These are phyloP conservation scores for Cryphonectria radicalis DNA, from an alignment of 2,329 filamentous ascomycete species.

Conservation along the genomic window DNA sequence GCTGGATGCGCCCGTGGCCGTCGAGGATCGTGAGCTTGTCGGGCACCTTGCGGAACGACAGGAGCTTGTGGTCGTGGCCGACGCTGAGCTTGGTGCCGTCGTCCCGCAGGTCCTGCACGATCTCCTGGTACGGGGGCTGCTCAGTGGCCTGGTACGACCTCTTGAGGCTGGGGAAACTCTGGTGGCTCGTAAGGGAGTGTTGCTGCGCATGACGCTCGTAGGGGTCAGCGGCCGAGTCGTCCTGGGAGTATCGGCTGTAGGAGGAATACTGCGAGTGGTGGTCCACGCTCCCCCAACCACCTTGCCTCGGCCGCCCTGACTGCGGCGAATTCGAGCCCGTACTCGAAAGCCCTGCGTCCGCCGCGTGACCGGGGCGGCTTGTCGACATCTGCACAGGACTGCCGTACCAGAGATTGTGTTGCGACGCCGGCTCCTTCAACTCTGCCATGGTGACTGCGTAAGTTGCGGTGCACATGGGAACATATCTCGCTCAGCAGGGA, in stretches of 20 bases:
- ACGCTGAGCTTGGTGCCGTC: slow-evolving; percentile 61
- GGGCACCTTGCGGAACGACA: slow-evolving; percentile 60
- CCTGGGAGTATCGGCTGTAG: slow-evolving; percentile 59
- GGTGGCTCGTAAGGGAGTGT: slow-evolving; percentile 51
- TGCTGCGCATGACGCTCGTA: slow-evolving; percentile 59
- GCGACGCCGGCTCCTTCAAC: slow-evolving; percentile 60
- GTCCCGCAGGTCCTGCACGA: slow-evolving; percentile 63
- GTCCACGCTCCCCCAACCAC: slow-evolving; percentile 46
- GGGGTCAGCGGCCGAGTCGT: slow-evolving; percentile 50
- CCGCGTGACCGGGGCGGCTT: slow-evolving; percentile 52
- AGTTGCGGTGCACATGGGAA: slow-evolving; percentile 65
- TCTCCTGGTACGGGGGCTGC: slow-evolving; percentile 61
- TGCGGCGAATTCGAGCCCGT: slow-evolving; percentile 52
- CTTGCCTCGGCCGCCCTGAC: slow-evolving; percentile 54
- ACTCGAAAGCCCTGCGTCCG: slow-evolving; percentile 55
- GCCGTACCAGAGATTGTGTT: slow-evolving; percentile 63
- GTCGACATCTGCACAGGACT: slow-evolving; percentile 57
- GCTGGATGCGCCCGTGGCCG: slow-evolving; percentile 62
- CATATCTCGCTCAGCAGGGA: slow-evolving; percentile 46
- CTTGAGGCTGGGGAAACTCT: slow-evolving; percentile 61
- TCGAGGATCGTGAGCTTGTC: slow-evolving; percentile 66
- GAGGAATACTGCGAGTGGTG: slow-evolving; percentile 50
- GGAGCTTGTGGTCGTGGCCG: slow-evolving; percentile 64
- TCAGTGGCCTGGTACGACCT: slow-evolving; percentile 61
- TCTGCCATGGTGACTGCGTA: slow-evolving; percentile 68